Evolutionary conservation across 164 flowering plant genomes (phyloP).

Genomic region (Aristolochia fimbriata): DNA sequence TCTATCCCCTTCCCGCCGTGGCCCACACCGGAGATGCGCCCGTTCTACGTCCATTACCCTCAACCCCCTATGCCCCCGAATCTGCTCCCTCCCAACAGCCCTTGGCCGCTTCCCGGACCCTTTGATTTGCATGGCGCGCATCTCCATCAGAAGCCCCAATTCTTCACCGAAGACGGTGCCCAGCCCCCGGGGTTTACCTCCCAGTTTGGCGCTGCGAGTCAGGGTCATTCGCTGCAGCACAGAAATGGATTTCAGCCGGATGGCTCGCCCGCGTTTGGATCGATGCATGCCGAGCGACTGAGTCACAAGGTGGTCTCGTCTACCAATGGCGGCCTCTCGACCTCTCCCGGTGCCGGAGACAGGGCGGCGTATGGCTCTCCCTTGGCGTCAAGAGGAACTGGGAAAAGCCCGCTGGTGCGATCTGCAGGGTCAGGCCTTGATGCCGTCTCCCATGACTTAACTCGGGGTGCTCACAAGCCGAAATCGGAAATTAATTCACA

Average conservation of each 20-base stretch:
- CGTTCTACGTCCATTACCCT: neutral
- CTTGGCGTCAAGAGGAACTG: too few species aligned
- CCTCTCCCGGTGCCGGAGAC: neutral
- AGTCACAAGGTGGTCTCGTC: conserved; percentile 4
- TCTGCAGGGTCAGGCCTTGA: too few species aligned
- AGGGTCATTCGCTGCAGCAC: conserved; percentile 17
- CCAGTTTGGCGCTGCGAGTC: conserved; percentile 2
- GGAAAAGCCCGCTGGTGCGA: too few species aligned
- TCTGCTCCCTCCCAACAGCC: conserved; percentile 12
- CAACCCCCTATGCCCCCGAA: conserved; percentile 16
- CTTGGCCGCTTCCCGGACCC: conserved; percentile 11
- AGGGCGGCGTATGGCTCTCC: too few species aligned
- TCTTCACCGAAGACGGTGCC: conserved; percentile 15
- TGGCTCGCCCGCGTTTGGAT: conserved; percentile 42
- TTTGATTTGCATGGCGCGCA: conserved; percentile 1
- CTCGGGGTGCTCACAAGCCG: neutral
- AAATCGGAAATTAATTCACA: too few species aligned
- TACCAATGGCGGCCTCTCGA: neutral
- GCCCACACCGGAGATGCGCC: conserved; percentile 1
- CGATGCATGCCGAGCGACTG: conserved; percentile 23
- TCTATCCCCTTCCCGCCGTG: conserved; percentile 22
- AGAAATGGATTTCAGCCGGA: neutral
- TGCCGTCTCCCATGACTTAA: neutral
- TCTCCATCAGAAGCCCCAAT: neutral
- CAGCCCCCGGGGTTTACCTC: neutral